These are phyloP conservation scores for Trebouxia sp. DNA, from an alignment of 139 green algal genomes.

Conservation along the genomic window DNA sequence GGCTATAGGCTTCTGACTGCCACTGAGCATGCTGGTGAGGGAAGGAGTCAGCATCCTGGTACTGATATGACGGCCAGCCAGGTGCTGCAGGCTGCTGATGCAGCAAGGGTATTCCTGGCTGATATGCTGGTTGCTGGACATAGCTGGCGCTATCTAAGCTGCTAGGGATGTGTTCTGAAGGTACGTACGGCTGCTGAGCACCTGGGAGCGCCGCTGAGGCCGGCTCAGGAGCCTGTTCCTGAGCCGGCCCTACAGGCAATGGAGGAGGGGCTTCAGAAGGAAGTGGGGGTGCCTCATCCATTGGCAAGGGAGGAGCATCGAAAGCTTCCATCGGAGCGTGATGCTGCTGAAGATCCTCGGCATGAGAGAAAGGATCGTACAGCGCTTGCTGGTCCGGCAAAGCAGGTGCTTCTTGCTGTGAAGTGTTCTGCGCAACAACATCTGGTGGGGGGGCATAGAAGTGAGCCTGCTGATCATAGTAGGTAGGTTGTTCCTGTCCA, in stretches of 20 bases:
- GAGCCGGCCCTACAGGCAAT: background rate
- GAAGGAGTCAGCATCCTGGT: background rate
- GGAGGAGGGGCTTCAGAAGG: background rate
- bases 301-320: background rate
- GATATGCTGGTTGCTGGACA: too few species aligned
- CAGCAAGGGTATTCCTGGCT: too few species aligned
- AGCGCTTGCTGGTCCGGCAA: background rate
- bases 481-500: background rate
- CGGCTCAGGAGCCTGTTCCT: background rate
- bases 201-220: background rate
- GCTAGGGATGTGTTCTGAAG: too few species aligned
- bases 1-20: background rate
- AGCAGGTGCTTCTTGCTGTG: background rate
- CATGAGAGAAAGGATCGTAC: constrained; percentile 8
- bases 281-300: constrained; percentile 5
- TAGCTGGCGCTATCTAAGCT: too few species aligned
- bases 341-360: background rate
- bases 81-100: background rate
- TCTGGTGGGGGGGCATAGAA: background rate
- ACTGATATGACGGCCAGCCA: background rate
- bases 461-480: background rate
- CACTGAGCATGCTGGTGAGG: background rate
- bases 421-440: background rate
- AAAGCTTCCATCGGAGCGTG: background rate
- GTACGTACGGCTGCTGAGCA: background rate